phyloP scores from a whole-genome alignment of 257 asterid species.

The Perilla frutescens region DNA sequence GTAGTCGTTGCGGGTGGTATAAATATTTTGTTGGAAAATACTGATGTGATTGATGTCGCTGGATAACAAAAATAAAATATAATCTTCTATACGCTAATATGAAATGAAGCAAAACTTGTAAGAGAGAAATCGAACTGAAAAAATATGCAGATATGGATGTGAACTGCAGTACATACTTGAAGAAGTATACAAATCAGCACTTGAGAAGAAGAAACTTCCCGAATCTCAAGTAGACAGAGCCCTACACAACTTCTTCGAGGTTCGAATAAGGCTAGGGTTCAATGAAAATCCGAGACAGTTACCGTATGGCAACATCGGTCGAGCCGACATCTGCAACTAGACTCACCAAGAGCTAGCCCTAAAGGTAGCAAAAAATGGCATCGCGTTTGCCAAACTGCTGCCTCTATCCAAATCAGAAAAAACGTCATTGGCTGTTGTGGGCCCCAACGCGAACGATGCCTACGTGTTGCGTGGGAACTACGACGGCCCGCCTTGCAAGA shows the following conservation, averaged over 20 bases:
- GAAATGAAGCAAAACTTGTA: too few species aligned
- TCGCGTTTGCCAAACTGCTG: slow-evolving; percentile 67
- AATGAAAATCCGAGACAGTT: slow-evolving; percentile 62
- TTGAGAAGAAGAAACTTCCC: slow-evolving; percentile 53
- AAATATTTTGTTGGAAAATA: too few species aligned
- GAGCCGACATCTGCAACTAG: slow-evolving; percentile 62
- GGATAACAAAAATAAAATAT: too few species aligned
- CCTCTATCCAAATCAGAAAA: slow-evolving; percentile 60
- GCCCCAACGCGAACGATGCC: slow-evolving; percentile 68
- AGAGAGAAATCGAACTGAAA: too few species aligned
- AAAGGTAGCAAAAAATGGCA: slow-evolving; percentile 81
- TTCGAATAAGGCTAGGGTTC: slow-evolving; percentile 88
- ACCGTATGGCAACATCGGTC: slow-evolving; percentile 57
- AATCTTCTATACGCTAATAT: too few species aligned
- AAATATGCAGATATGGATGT: slow-evolving; percentile 94
- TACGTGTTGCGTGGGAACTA: slow-evolving; percentile 67
- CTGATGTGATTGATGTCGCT: too few species aligned
- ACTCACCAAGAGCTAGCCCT: slow-evolving; percentile 72
- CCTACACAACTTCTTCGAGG: slow-evolving; percentile 71
- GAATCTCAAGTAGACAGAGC: slow-evolving; percentile 69
- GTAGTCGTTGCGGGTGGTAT: too few species aligned
- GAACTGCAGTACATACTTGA: slow-evolving; percentile 68
- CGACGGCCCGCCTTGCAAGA: slow-evolving; percentile 76
- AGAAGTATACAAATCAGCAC: slow-evolving; percentile 76
- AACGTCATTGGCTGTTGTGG: slow-evolving; percentile 68